Base-by-base conservation (phyloP, 106 monocot species). In the Dendrobium officinale region DNA sequence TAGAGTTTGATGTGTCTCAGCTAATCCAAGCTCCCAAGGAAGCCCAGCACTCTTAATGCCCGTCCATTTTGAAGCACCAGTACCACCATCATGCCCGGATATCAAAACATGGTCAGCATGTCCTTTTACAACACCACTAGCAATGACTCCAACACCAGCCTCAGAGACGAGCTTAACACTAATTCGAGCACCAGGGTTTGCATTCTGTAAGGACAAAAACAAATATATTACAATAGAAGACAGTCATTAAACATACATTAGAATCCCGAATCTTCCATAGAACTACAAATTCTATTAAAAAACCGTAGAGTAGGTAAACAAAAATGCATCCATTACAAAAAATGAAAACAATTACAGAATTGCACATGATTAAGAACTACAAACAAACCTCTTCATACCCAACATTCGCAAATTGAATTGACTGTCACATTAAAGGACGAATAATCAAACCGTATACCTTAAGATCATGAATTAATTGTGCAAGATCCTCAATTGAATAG, bases 91-190 rank as follows among this genome's bases (percentile, higher is more conserved):
- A 80, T 99, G 99, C 37, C 99, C 99, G 47, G 99, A 93, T 70
- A 99, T 99, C 75, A 99, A 85, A n/a, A 99, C 90, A 88, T 99
- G 99, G 66, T 99, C 99, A 18, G 99, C 99, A 87, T 99, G 99
- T 9, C 99, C 99, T 77, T 99, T 99, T 4, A 99, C 99, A 75
- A 99, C 99, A 42, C 99, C 99, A 77, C 99, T 99, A 61, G 99
- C 99, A 84, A 99, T 90, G 43, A 99, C 95, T 64, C 99, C 99
- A n/a, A 99, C 99, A 82, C 99, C 99, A 80, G 95, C 99, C 79
- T 95, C 95, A 54, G 99, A 99, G 4, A 99, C 99, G 8, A 99
- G 88, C 81, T 95, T 99, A 41, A 99, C 99, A 86, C 99, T 99
- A 72, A 99, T 86, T 76, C 95, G 81, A 79, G 99, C 99, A 41